Base-by-base conservation (phyloP, 257 asterid genomes). In the Salvia miltiorrhiza region DNA sequence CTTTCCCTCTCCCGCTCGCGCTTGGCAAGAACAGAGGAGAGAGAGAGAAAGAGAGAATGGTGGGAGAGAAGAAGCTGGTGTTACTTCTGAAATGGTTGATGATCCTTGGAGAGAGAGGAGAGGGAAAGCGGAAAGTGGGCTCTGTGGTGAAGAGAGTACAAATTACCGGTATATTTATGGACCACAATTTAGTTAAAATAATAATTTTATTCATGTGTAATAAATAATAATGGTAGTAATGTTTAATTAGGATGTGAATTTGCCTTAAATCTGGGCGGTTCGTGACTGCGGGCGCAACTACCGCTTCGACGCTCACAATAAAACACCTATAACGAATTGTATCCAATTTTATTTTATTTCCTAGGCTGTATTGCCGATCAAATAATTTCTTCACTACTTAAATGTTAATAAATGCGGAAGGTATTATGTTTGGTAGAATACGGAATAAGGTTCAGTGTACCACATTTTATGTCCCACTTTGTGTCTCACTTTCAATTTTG, bases 1-100 rank as follows among this genome's bases (percentile, higher is more conserved):
- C 13, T 10, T 69, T 71, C 65, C 30, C 30, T 21, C 19, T 53
- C 82, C 80, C 76, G 60, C 84, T 77, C 85, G 79, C 76, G 76
- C 75, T 74, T 32, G 37, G 65, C 76, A 66, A 78, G 81, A 52
- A 75, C 57, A 61, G 86, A 73, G 67, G 63, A 45, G 80, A 59
- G 52, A 63, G 65, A 52, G 63, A 71, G 32, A 70, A n/a, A 57
- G 54, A 11, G 58, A 33, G 23, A n/a, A n/a, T n/a, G 67, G 63
- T 40, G 80, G 54, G 52, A 63, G 65, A 52, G 63, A 71, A 21
- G 58, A n/a, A 44, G n/a, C 57, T 30, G 54, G 56, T 63, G 54
- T 69, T 7, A 14, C 30, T 63, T 54, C 1, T 70, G 74, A 65
- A 65, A 48, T 28, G 59, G 67, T 69, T 45, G 72, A 35, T 64